These are phyloP conservation scores for Aurinia saxatilis DNA, from an alignment of 345 rosid species.

Conservation along the genomic window DNA sequence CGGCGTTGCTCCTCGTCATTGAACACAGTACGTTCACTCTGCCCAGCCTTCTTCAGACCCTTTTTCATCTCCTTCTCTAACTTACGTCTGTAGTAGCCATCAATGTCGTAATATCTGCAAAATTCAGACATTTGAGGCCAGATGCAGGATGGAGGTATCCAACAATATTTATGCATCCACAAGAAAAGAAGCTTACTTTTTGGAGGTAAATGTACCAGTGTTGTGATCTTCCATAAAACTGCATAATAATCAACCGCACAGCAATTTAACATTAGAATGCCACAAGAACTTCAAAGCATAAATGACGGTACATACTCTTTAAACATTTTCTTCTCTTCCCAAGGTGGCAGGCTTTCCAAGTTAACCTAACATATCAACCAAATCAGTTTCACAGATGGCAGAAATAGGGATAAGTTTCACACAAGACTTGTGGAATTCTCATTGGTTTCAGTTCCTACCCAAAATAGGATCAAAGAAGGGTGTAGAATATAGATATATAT, in stretches of 20 bases:
- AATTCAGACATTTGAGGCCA: not conserved
- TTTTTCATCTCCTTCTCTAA: conserved; percentile 65
- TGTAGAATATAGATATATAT: not conserved
- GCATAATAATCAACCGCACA: conserved; percentile 10
- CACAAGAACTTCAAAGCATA: not conserved
- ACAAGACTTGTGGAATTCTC: too few relatives aligned
- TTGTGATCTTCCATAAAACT: conserved; percentile 99
- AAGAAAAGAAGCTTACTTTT: conserved; percentile 54
- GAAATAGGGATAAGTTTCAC: not conserved
- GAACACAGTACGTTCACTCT: conserved; percentile 73
- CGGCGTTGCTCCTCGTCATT: conserved; percentile 94
- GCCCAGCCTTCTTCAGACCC: conserved; percentile 54
- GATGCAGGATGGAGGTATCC: not conserved
- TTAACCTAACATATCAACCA: conserved; percentile 43
- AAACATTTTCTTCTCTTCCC: conserved; percentile 99
- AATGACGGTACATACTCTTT: conserved; percentile 47
- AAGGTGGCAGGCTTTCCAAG: conserved; percentile 80
- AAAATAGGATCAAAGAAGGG: not conserved
- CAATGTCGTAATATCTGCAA: conserved; percentile 78
- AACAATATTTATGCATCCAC: not conserved
- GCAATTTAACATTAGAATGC: not conserved
- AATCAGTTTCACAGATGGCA: not conserved
- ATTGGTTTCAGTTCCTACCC: not conserved
- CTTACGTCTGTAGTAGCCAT: conserved; percentile 67
- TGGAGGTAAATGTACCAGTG: conserved; percentile 94